phyloP scores from a whole-genome alignment of 306 rosid species.

The Medicago truncatula region DNA sequence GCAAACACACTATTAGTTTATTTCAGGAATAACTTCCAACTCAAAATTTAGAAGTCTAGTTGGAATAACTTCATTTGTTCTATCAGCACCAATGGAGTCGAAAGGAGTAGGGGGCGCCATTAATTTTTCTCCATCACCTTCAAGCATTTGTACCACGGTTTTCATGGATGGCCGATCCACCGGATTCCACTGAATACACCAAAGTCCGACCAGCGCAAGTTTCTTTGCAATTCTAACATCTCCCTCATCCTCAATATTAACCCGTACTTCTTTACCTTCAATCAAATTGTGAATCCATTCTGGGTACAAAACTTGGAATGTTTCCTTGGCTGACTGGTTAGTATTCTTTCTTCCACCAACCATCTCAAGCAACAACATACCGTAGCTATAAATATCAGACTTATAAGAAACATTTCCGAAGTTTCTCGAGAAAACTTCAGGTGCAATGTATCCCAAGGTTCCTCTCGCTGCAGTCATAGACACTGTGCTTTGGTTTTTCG shows the following conservation, averaged over 20 bases:
- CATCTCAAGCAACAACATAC: constrained; percentile 49
- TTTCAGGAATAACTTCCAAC: not conserved
- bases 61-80: not conserved
- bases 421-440: constrained; percentile 46
- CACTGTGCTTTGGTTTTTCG: constrained; percentile 40
- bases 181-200: constrained; percentile 58
- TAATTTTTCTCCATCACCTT: constrained; percentile 38
- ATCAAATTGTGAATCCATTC: constrained; percentile 53
- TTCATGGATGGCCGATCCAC: constrained; percentile 51
- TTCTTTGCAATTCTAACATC: constrained; percentile 36
- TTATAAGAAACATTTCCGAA: constrained; percentile 47
- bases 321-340: not conserved
- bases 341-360: constrained; percentile 46
- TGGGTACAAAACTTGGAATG: constrained; percentile 25
- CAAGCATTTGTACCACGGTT: constrained; percentile 45
- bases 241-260: constrained; percentile 24
- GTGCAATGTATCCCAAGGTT: constrained; percentile 50
- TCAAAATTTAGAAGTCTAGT: not conserved
- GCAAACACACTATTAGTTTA: not conserved
- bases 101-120: constrained; percentile 43
- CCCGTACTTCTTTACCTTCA: constrained; percentile 14
- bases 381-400: constrained; percentile 46
- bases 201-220: constrained; percentile 49
- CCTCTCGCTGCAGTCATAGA: constrained; percentile 49
- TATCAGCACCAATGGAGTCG: not conserved